phyloP scores from a whole-genome alignment of 768 basidiomycete genomes.

The Hortiboletus campestris region DNA sequence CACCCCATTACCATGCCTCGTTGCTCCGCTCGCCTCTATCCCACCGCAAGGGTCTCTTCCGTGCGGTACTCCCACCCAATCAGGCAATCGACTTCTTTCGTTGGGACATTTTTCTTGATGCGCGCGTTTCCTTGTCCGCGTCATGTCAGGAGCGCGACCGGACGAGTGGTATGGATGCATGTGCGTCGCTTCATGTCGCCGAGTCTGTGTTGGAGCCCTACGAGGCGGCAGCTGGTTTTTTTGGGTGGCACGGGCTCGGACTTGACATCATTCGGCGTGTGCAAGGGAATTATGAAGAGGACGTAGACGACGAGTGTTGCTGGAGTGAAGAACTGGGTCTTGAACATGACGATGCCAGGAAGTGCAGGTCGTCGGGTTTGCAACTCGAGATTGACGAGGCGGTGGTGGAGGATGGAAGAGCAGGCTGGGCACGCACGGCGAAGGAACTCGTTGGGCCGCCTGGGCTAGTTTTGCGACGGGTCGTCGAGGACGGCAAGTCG shows the following conservation, averaged over 20 bases:
- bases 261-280: constrained; percentile 3
- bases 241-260: constrained; percentile 28
- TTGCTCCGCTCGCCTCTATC: constrained; percentile 27
- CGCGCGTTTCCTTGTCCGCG: background rate
- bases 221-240: constrained; percentile 30
- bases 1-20: constrained; percentile 28
- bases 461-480: constrained; percentile 9
- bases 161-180: background rate
- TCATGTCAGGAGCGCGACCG: background rate
- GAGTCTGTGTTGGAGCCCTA: constrained; percentile 24
- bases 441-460: constrained; percentile 23
- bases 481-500: background rate
- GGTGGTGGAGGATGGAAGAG: constrained; percentile 25
- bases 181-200: constrained; percentile 10
- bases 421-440: constrained; percentile 15
- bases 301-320: background rate
- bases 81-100: constrained; percentile 29
- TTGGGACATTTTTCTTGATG: constrained; percentile 13
- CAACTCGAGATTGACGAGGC: constrained; percentile 19
- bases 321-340: background rate
- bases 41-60: constrained; percentile 26
- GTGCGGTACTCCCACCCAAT: constrained; percentile 16
- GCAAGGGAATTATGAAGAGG: background rate
- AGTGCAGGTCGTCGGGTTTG: background rate
- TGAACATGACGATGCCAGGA: background rate